Percentiles rank a stretch among this genome's conserved stretches.
These are phyloP conservation scores for Fusarium odoratissimum DNA, from an alignment of 2,329 filamentous ascomycete species.

Conservation along the genomic window DNA sequence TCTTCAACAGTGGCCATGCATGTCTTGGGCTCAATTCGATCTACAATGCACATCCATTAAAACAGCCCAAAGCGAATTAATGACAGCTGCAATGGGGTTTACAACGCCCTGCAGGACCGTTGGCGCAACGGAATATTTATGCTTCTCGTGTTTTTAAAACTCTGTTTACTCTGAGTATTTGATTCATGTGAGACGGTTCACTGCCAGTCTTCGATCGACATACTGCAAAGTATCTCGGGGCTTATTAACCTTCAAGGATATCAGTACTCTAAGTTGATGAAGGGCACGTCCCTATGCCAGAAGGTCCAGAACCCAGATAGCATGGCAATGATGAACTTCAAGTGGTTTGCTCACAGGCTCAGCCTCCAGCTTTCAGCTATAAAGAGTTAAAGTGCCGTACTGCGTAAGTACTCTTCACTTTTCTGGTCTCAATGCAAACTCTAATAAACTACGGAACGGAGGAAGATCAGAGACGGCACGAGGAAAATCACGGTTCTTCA, in stretches of 20 bases:
- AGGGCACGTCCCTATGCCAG: not conserved
- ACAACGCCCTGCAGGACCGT: not conserved
- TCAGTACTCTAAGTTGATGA: not conserved
- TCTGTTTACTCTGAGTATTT: not conserved
- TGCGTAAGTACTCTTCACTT: not conserved
- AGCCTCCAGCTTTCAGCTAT: not conserved
- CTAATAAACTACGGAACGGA: not conserved
- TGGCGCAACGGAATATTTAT: not conserved
- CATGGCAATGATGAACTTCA: not conserved
- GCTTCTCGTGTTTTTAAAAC: not conserved
- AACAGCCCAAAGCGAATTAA: too few relatives aligned
- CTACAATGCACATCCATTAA: too few relatives aligned
- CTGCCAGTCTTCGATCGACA: not conserved
- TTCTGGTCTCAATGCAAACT: conserved; percentile 1
- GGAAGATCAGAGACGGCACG: not conserved
- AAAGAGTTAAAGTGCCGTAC: not conserved
- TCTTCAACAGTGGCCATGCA: not conserved
- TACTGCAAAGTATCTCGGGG: not conserved
- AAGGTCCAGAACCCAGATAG: not conserved
- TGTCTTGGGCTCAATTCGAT: too few relatives aligned
- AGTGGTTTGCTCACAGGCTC: not conserved
- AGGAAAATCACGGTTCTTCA: not conserved
- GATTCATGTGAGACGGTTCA: not conserved
- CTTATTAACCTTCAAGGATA: not conserved
- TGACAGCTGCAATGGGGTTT: not conserved